A percentile compares a stretch with the other conserved stretches of the same genome.
Conservation (phyloP, 148 eudicot genomes). For the Rhododendron henanense region DNA sequence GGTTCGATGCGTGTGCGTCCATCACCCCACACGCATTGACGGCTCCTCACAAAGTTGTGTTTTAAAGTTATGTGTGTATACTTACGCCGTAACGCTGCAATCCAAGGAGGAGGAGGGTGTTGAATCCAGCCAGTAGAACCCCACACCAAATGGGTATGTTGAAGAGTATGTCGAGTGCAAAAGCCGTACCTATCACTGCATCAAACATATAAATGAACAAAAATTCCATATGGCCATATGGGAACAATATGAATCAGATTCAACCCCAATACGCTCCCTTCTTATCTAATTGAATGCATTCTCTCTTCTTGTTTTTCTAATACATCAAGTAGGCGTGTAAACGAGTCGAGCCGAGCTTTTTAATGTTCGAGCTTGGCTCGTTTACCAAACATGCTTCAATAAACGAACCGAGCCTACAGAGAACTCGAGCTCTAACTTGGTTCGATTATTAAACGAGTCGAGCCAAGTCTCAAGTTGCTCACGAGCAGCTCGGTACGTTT, state of each 20-base stretch:
- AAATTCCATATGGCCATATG: neutral
- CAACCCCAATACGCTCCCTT: neutral
- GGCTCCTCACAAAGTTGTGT: neutral
- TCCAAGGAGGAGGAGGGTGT: slow-evolving; percentile 18
- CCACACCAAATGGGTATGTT: slow-evolving; percentile 23
- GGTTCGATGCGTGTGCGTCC: neutral
- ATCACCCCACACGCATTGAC: neutral
- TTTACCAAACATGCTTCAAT: neutral
- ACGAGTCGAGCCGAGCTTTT: too few relatives aligned
- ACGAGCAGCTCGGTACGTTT: too few relatives aligned
- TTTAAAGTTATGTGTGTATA: neutral
- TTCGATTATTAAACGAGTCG: neutral
- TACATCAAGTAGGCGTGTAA: too few relatives aligned
- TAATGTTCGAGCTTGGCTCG: neutral
- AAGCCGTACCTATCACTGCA: slow-evolving; percentile 27
- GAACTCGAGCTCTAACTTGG: neutral
- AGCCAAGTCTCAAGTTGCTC: neutral
- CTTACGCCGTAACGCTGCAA: slow-evolving; percentile 24
- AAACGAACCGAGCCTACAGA: too few relatives aligned
- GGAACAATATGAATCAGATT: neutral
- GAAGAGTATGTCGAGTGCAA: slow-evolving; percentile 23
- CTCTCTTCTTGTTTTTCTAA: too few relatives aligned
- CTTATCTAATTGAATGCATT: too few relatives aligned
- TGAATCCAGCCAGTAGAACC: slow-evolving; percentile 22
- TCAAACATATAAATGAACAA: neutral